These are phyloP conservation scores for Strigomonas culicis DNA, from an alignment of 208 protist species.

Conservation along the genomic window DNA sequence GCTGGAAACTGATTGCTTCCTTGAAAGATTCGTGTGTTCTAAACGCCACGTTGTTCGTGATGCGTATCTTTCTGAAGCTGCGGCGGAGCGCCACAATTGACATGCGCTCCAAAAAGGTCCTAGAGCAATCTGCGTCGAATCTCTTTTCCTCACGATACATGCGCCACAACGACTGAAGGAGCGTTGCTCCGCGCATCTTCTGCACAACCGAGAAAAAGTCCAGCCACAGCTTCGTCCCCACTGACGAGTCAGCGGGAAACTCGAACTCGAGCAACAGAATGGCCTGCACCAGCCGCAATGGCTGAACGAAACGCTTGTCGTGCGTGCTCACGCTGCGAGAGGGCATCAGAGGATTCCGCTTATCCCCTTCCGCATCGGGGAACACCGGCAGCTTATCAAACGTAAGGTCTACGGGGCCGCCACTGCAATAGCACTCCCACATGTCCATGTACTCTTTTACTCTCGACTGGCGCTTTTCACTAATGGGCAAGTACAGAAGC, in stretches of 20 bases:
- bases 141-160: slow-evolving; percentile 58
- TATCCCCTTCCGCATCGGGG: slow-evolving; percentile 16
- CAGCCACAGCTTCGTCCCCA: slow-evolving; percentile 69
- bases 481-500: slow-evolving; percentile 60
- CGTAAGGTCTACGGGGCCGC: slow-evolving; percentile 41
- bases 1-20: slow-evolving; percentile 51
- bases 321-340: not conserved
- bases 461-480: slow-evolving; percentile 36
- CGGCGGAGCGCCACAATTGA: slow-evolving; percentile 40
- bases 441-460: slow-evolving; percentile 61
- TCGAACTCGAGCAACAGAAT: slow-evolving; percentile 63
- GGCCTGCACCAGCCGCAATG: slow-evolving; percentile 66
- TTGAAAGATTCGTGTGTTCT: slow-evolving; percentile 31
- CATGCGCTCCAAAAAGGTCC: slow-evolving; percentile 25
- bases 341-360: slow-evolving; percentile 19
- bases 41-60: slow-evolving; percentile 41
- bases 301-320: slow-evolving; percentile 35
- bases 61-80: slow-evolving; percentile 44
- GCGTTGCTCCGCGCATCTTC: slow-evolving; percentile 59
- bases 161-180: slow-evolving; percentile 81
- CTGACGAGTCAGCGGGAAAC: slow-evolving; percentile 69
- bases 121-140: slow-evolving; percentile 41
- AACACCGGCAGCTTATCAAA: slow-evolving; percentile 58
- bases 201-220: slow-evolving; percentile 76
- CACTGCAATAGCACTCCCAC: slow-evolving; percentile 56